Evolutionary conservation across 2,329 filamentous ascomycete species (phyloP), one percentile per base, ranked within the genome.

Genomic region (Kalmusia sp.): DNA sequence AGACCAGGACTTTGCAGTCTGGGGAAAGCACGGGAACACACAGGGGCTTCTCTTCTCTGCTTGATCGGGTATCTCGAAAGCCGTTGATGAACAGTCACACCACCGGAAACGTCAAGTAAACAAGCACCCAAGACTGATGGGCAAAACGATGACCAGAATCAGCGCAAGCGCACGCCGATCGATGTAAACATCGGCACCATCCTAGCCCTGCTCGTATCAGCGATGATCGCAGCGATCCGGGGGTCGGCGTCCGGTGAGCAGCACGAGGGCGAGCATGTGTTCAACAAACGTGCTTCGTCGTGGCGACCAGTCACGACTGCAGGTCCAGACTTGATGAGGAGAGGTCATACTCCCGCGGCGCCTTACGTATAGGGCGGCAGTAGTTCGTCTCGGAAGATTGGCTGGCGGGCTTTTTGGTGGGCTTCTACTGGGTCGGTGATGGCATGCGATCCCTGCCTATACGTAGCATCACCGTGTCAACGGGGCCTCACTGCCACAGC

Each of bases 401-500:
- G 11, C 6, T 21, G 14, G 15, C 15, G 28, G n/a, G n/a, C n/a
- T n/a, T n/a, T 19, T 21, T 15, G 39, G n/a, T 30, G 44, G n/a
- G 31, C 15, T 31, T 15, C 14, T 14, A 17, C 2, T 21, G n/a
- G 15, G 6, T n/a, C 8, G 21, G 2, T 15, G 34, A 40, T 39
- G 19, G 49, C 2, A 25, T 19, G 17, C 21, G 43, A 41, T 47
- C 35, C 43, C 33, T 48, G 43, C 34, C 12, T 7, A 12, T 24
- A 14, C 3, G 27, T 17, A 27, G 47, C 37, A 49, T 44, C 28
- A 21, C 31, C 37, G 38, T 41, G 57, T 56, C 62, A 52, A 57
- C 49, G 49, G 27, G 15, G 8, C 37, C 35, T 38, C 44, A 47
- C 51, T 54, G 54, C 55, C 55, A 58, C 44, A 54, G 52, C 51